Percentiles rank a stretch among this genome's conserved stretches.
Evolutionary conservation across 345 rosid genomes (phyloP).

Genomic region (Syzygium aromaticum): DNA sequence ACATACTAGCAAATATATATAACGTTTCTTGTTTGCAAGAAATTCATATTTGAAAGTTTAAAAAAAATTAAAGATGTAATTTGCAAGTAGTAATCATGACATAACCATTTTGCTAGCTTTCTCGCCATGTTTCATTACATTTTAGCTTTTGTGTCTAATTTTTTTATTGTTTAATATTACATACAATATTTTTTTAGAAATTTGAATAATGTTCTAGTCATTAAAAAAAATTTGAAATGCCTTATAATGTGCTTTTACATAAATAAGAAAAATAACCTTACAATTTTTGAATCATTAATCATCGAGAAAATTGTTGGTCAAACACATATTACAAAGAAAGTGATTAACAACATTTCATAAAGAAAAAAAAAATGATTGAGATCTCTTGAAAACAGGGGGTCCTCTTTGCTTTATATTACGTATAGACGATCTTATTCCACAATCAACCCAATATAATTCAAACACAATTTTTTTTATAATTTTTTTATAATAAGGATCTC

Average conservation of each 20-base stretch:
- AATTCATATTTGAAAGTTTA: neutral
- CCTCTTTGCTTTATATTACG: neutral
- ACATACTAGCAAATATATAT: neutral
- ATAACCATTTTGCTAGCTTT: neutral
- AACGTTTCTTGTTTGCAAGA: neutral
- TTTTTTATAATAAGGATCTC: neutral
- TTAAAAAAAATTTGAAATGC: neutral
- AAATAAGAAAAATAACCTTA: neutral
- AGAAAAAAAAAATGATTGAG: neutral
- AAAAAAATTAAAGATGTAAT: neutral
- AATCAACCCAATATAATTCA: neutral
- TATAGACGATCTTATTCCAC: neutral
- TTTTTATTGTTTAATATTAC: neutral
- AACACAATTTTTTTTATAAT: neutral
- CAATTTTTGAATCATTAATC: neutral
- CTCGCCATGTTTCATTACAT: neutral
- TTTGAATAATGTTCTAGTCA: neutral
- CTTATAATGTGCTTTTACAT: neutral
- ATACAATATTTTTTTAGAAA: neutral
- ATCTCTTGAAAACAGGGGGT: neutral
- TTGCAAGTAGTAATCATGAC: neutral
- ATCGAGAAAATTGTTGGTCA: neutral
- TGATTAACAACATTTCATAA: neutral
- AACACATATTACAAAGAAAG: neutral
- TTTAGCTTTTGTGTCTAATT: neutral